phyloP scores from a whole-genome alignment of 2,329 filamentous ascomycete species.

The Nigrospora oryzae region DNA sequence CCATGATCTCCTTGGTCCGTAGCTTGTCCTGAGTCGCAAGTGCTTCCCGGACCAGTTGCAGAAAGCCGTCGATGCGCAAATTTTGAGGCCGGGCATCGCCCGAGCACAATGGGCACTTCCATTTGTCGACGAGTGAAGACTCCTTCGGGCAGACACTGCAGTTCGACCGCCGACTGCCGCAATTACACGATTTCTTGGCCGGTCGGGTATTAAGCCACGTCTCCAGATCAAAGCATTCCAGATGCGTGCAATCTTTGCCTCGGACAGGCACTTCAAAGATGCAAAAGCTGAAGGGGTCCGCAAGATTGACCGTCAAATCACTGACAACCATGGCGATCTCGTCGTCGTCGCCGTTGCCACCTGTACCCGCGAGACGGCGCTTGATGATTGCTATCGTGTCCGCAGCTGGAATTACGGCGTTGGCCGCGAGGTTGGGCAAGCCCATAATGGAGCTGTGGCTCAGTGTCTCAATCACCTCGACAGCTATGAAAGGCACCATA shows the following conservation, averaged over 20 bases:
- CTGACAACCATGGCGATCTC: constrained; percentile 52
- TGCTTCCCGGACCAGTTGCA: constrained; percentile 50
- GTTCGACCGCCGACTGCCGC: constrained; percentile 21
- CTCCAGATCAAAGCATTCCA: constrained; percentile 84
- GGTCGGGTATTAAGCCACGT: constrained; percentile 67
- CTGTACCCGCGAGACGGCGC: constrained; percentile 26
- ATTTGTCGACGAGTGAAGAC: constrained; percentile 57
- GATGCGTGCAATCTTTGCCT: constrained; percentile 60
- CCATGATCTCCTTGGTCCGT: constrained; percentile 49
- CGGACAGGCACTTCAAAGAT: constrained; percentile 68
- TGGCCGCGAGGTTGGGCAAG: constrained; percentile 20
- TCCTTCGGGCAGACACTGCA: constrained; percentile 32
- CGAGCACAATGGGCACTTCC: constrained; percentile 81
- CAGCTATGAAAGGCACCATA: constrained; percentile 51
- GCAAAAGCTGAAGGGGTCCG: constrained; percentile 56
- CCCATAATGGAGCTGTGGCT: constrained; percentile 34
- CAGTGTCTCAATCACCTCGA: constrained; percentile 60
- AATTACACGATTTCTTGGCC: constrained; percentile 28
- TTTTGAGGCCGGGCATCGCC: constrained; percentile 66
- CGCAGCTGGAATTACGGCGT: constrained; percentile 29
- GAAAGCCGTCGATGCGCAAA: constrained; percentile 67
- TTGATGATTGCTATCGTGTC: constrained; percentile 51
- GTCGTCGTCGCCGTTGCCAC: constrained; percentile 34
- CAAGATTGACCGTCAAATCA: constrained; percentile 52
- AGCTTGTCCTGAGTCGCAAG: constrained; percentile 41